Conservation (phyloP, 2,329 filamentous ascomycete genomes). For the Aspergillus nomiae region DNA sequence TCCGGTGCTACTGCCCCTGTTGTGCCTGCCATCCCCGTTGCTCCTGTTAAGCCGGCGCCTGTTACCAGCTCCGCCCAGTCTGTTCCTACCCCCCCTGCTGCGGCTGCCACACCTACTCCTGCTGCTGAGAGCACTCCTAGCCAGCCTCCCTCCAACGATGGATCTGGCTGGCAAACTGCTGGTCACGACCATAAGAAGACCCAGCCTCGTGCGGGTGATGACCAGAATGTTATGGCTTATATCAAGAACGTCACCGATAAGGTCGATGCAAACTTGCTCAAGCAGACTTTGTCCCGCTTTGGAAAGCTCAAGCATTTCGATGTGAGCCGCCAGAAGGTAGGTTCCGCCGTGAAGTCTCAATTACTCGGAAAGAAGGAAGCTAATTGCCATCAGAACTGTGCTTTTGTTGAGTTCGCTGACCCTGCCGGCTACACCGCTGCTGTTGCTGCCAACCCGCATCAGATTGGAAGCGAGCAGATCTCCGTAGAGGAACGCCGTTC, state of each 20-base stretch:
- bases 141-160: constrained; percentile 73
- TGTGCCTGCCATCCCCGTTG: constrained; percentile 36
- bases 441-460: constrained; percentile 80
- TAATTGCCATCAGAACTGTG: constrained; percentile 72
- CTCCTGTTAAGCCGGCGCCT: constrained; percentile 37
- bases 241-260: constrained; percentile 95
- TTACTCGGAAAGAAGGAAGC: not conserved
- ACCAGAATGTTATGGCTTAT: constrained; percentile 80
- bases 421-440: constrained; percentile 81
- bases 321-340: constrained; percentile 73
- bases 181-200: constrained; percentile 77
- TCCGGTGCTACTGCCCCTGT: constrained; percentile 42
- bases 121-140: constrained; percentile 62
- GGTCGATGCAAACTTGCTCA: constrained; percentile 74
- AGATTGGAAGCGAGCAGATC: constrained; percentile 78
- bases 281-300: constrained; percentile 68
- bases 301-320: constrained; percentile 66
- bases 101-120: constrained; percentile 43
- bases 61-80: constrained; percentile 35
- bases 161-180: constrained; percentile 84
- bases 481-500: constrained; percentile 86
- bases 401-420: constrained; percentile 91
- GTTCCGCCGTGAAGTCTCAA: constrained; percentile 16
- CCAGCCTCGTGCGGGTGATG: constrained; percentile 70
- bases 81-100: constrained; percentile 40